phyloP scores from a whole-genome alignment of 768 basidiomycete species.

The Lactarius akahatsu region DNA sequence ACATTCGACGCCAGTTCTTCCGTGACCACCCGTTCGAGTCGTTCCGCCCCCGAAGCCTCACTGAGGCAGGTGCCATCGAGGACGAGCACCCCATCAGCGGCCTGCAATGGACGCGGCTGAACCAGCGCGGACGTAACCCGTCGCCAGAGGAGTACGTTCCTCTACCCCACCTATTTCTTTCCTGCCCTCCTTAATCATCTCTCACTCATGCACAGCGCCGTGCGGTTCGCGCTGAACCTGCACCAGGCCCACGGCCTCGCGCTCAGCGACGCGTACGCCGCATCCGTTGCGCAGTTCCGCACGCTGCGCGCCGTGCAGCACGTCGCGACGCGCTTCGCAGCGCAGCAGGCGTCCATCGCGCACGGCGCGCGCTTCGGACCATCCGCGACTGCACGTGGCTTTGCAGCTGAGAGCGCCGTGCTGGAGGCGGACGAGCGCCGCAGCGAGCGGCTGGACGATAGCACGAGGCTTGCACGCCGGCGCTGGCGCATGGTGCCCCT shows the following conservation, averaged over 20 bases:
- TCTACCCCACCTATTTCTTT: background rate
- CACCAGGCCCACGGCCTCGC: conserved; percentile 61
- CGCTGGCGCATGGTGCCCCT: conserved; percentile 62
- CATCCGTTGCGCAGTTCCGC: conserved; percentile 82
- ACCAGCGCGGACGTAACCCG: conserved; percentile 81
- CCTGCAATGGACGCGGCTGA: conserved; percentile 69
- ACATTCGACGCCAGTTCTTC: conserved; percentile 79
- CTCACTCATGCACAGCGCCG: conserved; percentile 50
- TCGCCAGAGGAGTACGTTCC: conserved; percentile 82
- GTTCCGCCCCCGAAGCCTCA: conserved; percentile 72
- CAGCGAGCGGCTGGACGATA: conserved; percentile 56
- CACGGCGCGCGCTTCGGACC: conserved; percentile 66
- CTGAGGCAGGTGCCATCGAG: conserved; percentile 64
- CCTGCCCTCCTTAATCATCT: background rate
- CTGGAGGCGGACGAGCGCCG: conserved; percentile 58
- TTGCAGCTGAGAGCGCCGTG: conserved; percentile 59
- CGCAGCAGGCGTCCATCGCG: conserved; percentile 72
- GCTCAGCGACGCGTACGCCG: conserved; percentile 76
- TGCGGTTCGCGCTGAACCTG: conserved; percentile 79
- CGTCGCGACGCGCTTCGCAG: conserved; percentile 71
- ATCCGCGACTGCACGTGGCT: conserved; percentile 59
- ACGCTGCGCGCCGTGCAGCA: conserved; percentile 83
- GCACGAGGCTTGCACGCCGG: conserved; percentile 63
- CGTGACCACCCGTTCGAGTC: conserved; percentile 96
- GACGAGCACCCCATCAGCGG: conserved; percentile 58